Evolutionary conservation across 495 filamentous ascomycete species (phyloP).

Genomic region (Aspergillus funiculosus): DNA sequence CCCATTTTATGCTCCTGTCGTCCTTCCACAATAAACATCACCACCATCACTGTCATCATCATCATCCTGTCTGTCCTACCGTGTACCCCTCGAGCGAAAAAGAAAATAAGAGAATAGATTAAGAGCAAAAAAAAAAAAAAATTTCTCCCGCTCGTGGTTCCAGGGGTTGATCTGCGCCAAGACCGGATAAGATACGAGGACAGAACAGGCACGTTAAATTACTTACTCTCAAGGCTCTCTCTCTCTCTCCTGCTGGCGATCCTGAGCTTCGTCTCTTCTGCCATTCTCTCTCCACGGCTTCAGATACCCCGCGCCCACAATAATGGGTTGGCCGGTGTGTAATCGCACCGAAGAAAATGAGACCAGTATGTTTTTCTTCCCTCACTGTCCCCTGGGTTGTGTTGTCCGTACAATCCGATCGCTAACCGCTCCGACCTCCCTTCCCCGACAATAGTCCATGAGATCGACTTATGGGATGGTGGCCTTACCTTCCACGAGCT

Average conservation of each 20-base stretch:
- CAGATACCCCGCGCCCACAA: conserved; percentile 15
- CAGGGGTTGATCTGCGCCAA: conserved; percentile 15
- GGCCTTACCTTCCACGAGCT: conserved; percentile 45
- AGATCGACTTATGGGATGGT: conserved; percentile 43
- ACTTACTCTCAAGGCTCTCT: not conserved
- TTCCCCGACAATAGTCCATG: conserved; percentile 29
- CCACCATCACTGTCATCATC: not conserved
- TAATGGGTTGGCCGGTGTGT: conserved; percentile 47
- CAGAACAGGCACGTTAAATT: not conserved
- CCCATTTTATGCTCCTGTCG: conserved; percentile 1
- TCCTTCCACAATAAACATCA: not conserved
- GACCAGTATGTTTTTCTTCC: conserved; percentile 30
- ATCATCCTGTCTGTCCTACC: too few species aligned
- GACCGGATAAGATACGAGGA: not conserved
- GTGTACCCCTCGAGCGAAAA: too few species aligned
- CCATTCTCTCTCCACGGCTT: not conserved
- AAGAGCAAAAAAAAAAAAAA: conserved; percentile 2
- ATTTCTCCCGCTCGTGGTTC: conserved; percentile 6
- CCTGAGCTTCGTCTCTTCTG: not conserved
- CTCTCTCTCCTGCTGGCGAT: conserved; percentile 3
- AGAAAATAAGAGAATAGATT: too few species aligned
- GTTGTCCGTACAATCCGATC: conserved; percentile 5
- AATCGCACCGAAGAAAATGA: conserved; percentile 44
- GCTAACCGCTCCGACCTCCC: not conserved
- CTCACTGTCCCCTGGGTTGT: not conserved